Percentiles rank a stretch among this genome's conserved stretches.
Evolutionary conservation across 768 basidiomycete genomes (phyloP).

Genomic region (Mrakia blollopis): DNA sequence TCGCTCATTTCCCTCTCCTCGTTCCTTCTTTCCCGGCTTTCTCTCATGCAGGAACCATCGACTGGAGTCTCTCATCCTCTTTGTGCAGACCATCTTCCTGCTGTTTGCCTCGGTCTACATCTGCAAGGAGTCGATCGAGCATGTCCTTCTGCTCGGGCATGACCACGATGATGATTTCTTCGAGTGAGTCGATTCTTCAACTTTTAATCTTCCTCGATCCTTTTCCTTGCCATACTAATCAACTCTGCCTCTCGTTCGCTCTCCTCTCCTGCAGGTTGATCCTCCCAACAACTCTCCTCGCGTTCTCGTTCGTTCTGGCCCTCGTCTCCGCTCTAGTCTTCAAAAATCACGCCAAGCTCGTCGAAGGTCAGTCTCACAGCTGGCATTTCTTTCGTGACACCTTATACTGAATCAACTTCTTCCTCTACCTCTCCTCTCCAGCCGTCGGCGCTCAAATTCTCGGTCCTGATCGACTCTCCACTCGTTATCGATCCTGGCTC

Average conservation of each 20-base stretch:
- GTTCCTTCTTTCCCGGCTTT: no score
- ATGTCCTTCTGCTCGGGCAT: constrained; percentile 59
- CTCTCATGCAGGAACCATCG: constrained; percentile 20
- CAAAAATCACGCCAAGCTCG: constrained; percentile 45
- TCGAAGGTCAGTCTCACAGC: constrained; percentile 42
- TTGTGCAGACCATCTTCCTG: constrained; percentile 87
- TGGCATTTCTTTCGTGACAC: neutral
- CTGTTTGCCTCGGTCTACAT: constrained; percentile 93
- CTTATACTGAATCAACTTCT: neutral
- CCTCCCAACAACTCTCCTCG: constrained; percentile 24
- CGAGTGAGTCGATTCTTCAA: constrained; percentile 29
- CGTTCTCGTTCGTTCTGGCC: constrained; percentile 5
- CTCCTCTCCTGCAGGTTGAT: constrained; percentile 4
- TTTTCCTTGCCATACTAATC: no score
- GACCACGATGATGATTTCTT: constrained; percentile 38
- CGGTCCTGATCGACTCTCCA: neutral
- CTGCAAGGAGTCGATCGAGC: constrained; percentile 94
- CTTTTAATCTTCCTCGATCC: neutral
- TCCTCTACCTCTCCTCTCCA: neutral
- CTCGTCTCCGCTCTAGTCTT: constrained; percentile 41
- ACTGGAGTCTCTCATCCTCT: constrained; percentile 43
- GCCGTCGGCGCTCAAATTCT: constrained; percentile 20
- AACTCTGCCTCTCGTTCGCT: neutral
- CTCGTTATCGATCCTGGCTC: neutral
- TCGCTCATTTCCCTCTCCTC: neutral